Evolutionary conservation across 441 rosid species (phyloP).

Genomic region (Arabidopsis lyrata): DNA sequence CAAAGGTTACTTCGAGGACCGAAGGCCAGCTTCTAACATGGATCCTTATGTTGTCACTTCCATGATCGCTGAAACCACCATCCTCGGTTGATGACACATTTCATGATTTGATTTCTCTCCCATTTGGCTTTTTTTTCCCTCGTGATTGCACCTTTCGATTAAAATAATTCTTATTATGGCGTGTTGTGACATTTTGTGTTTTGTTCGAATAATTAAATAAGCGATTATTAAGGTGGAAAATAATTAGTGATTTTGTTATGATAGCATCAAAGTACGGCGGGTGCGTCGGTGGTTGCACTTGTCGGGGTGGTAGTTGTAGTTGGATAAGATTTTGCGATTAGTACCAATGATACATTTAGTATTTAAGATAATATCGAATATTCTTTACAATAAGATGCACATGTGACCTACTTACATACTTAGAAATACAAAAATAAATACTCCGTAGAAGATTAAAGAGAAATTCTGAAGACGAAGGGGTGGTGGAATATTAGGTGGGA

Average conservation of each 20-base stretch:
- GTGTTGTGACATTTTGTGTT: conserved; percentile 1
- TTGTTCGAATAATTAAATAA: conserved; percentile 20
- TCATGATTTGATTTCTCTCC: conserved; percentile 9
- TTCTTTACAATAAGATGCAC: conserved; percentile 16
- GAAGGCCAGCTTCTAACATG: conserved; percentile 95
- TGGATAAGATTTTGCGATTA: conserved; percentile 13
- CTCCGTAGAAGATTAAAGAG: too few species aligned
- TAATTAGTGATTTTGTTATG: neutral
- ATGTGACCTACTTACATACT: conserved; percentile 20
- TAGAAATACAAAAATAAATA: neutral
- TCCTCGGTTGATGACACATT: conserved; percentile 31
- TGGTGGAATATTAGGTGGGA: conserved; percentile 39
- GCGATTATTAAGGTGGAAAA: neutral
- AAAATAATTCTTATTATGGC: conserved; percentile 5
- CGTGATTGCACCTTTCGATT: conserved; percentile 19
- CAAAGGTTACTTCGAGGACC: conserved; percentile 92
- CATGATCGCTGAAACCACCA: conserved; percentile 77
- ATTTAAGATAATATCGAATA: neutral
- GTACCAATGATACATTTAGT: neutral
- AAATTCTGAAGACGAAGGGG: conserved; percentile 28
- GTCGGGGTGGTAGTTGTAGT: conserved; percentile 4
- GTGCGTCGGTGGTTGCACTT: neutral
- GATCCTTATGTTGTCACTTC: conserved; percentile 86
- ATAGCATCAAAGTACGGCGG: neutral
- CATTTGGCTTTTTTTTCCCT: neutral